Percentiles rank a stretch among this genome's conserved stretches.
These are phyloP conservation scores for Trapa incisa DNA, from an alignment of 345 rosid species.

Conservation along the genomic window DNA sequence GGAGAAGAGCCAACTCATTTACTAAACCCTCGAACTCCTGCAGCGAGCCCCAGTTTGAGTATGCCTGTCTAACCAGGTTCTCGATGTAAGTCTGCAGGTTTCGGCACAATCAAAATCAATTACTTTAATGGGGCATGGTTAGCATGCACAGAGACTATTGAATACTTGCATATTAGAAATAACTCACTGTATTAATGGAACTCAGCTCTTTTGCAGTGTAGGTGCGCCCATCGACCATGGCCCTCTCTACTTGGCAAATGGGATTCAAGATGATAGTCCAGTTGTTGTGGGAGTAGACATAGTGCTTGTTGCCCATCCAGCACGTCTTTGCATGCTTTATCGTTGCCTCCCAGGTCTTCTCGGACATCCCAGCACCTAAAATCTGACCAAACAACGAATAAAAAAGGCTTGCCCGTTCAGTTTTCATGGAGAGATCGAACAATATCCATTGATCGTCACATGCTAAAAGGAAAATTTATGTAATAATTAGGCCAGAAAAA, in stretches of 20 bases:
- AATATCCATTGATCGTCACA: too few relatives aligned
- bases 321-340: slow-evolving; percentile 69
- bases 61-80: slow-evolving; percentile 44
- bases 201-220: slow-evolving; percentile 22
- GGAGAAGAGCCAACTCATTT: slow-evolving; percentile 31
- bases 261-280: slow-evolving; percentile 41
- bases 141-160: too few relatives aligned
- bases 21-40: slow-evolving; percentile 30
- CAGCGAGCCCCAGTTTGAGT: slow-evolving; percentile 35
- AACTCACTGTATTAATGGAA: slow-evolving; percentile 27
- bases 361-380: slow-evolving; percentile 61
- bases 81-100: slow-evolving; percentile 30
- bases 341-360: slow-evolving; percentile 64
- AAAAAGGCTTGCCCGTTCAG: too few relatives aligned
- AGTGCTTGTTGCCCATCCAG: slow-evolving; percentile 40
- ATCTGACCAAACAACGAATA: slow-evolving; percentile 25
- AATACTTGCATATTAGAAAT: too few relatives aligned
- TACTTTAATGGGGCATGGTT: too few relatives aligned
- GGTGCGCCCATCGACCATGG: slow-evolving; percentile 30
- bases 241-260: slow-evolving; percentile 51
- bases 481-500: too few relatives aligned
- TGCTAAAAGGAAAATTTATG: too few relatives aligned
- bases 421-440: too few relatives aligned
- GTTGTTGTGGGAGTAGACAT: slow-evolving; percentile 21
- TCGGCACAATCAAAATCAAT: not conserved